Evolutionary conservation across 2,329 filamentous ascomycete species (phyloP), one percentile per base, ranked within the genome.

Genomic region (Clonostachys rhizophaga): DNA sequence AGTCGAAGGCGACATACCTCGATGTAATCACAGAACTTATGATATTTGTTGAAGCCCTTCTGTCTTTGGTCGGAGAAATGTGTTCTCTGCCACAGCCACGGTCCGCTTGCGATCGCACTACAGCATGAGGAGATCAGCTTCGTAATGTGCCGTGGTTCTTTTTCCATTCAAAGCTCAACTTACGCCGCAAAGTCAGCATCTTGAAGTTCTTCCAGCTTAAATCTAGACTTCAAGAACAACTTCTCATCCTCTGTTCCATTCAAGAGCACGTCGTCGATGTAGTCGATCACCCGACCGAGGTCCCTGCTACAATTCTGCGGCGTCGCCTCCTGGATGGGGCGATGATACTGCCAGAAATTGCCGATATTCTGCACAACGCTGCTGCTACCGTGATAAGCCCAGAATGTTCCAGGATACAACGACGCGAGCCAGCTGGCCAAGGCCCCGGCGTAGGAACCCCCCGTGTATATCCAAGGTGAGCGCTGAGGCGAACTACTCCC

Each of bases 381-480:
- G 1, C 86, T 91, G 0, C 86, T 89, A 0, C 84, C 83, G 43
- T 94, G 89, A 8, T 86, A 79, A 4, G 78, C 89, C 76, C 79
- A 91, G 63, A 87, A 91, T 9, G 84, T 71, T 35, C 90, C 83
- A 0, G 89, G 89, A 58, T 91, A 91, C 13, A 84, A 63, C 42
- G 82, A 78, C 17, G 87, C 79, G 42, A 89, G 64, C 61, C 92
- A 88, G 0, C 87, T 87, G 9, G 83, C 83, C 53, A 90, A 84
- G 0, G 84, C 84, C 13, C 89, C 89, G 2, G 87, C 83, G 59
- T 94, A 94, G 0, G 85, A 89, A 6, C 88, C 88, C 5, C 89
- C 89, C 50, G 91, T 90, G 0, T 79, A 81, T 48, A 92, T 82
- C 69, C 85, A 91, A 0, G 89, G 78, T 0, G 81, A 83, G n/a